Evolutionary conservation across 2,329 filamentous ascomycete genomes (phyloP).

Genomic region (Thyridium curvatum): DNA sequence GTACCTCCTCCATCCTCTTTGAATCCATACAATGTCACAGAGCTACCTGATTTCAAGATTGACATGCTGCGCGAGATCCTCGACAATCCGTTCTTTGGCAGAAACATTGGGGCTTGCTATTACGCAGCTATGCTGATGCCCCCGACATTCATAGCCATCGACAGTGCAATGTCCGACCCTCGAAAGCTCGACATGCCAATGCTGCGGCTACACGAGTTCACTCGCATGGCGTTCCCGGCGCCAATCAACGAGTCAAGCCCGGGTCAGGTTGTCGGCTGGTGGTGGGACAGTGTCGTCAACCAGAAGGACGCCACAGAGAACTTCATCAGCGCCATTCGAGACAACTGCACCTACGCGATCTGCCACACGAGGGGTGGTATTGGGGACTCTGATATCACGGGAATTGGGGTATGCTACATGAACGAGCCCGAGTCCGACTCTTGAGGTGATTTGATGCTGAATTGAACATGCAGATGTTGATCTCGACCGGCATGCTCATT

Average conservation of each 20-base stretch:
- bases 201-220: too few relatives aligned
- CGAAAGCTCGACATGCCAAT: neutral
- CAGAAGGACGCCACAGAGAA: neutral
- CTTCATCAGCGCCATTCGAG: neutral
- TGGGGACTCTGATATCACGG: slow-evolving; percentile 1
- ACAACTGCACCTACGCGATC: neutral
- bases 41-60: neutral
- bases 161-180: neutral
- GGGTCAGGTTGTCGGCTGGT: too few relatives aligned
- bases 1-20: neutral
- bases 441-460: too few relatives aligned
- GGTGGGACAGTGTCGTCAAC: too few relatives aligned
- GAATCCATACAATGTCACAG: neutral
- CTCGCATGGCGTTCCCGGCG: too few relatives aligned
- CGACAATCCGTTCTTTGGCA: neutral
- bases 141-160: neutral
- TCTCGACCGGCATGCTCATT: slow-evolving; percentile 1
- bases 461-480: neutral
- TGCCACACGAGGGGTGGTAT: neutral
- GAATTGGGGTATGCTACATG: neutral
- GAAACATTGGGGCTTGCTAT: neutral
- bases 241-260: too few relatives aligned
- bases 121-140: neutral
- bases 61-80: slow-evolving; percentile 1
- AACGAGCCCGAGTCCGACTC: neutral